Evolutionary conservation across 768 basidiomycete genomes (phyloP).

Genomic region (Boletus vermiculosoides): DNA sequence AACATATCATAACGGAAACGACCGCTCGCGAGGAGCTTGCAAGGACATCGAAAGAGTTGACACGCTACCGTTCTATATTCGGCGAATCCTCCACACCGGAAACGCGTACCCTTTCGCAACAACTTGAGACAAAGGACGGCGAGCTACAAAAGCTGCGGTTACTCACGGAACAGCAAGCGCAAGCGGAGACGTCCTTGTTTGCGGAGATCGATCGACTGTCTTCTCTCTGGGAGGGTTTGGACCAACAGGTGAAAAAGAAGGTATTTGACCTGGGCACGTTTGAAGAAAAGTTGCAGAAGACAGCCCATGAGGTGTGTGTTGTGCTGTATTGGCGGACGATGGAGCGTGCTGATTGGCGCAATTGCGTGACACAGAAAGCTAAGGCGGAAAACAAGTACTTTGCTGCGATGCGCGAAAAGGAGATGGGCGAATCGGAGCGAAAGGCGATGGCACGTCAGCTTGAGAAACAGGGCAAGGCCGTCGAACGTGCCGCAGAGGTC

Average conservation of each 20-base stretch:
- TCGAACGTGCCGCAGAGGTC: constrained; percentile 64
- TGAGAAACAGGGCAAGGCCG: constrained; percentile 58
- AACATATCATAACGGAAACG: constrained; percentile 49
- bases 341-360: background rate
- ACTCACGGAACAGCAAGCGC: constrained; percentile 55
- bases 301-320: constrained; percentile 61
- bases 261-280: constrained; percentile 73
- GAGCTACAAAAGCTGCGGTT: constrained; percentile 63
- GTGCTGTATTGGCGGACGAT: background rate
- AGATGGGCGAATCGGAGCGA: constrained; percentile 73
- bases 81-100: constrained; percentile 60
- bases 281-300: constrained; percentile 71
- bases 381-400: constrained; percentile 96
- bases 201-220: constrained; percentile 85
- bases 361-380: constrained; percentile 62
- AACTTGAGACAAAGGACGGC: constrained; percentile 65
- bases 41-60: constrained; percentile 46
- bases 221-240: constrained; percentile 81
- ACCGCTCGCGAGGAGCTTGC: constrained; percentile 50
- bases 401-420: constrained; percentile 85
- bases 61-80: constrained; percentile 60
- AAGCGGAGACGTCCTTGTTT: constrained; percentile 78
- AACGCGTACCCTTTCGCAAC: constrained; percentile 45
- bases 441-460: constrained; percentile 57
- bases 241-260: constrained; percentile 79